phyloP scores from a whole-genome alignment of 345 rosid genomes.

The Viola odorata region DNA sequence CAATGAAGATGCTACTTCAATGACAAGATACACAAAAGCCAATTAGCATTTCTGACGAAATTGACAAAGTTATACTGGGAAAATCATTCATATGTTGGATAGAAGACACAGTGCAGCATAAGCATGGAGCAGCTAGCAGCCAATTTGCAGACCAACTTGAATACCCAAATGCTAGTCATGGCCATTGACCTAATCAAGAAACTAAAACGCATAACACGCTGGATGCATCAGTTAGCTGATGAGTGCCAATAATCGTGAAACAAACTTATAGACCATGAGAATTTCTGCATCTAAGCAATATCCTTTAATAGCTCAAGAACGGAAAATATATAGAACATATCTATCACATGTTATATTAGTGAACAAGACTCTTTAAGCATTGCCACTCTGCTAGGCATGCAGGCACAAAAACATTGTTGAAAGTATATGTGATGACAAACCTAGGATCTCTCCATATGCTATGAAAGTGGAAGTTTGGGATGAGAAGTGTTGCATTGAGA shows the following conservation, averaged over 20 bases:
- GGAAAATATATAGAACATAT: too few relatives aligned
- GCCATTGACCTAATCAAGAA: too few relatives aligned
- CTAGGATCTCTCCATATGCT: slow-evolving; percentile 99
- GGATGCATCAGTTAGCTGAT: too few relatives aligned
- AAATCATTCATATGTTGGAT: background rate
- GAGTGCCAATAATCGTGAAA: too few relatives aligned
- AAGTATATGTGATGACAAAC: slow-evolving; percentile 32
- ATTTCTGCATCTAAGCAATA: too few relatives aligned
- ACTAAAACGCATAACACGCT: too few relatives aligned
- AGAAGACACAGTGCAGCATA: background rate
- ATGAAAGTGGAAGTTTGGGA: slow-evolving; percentile 93
- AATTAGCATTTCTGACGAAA: background rate
- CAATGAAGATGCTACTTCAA: too few relatives aligned
- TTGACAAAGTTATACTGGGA: too few relatives aligned
- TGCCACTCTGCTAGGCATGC: background rate
- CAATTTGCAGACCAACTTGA: background rate
- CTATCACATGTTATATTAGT: too few relatives aligned
- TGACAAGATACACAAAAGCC: too few relatives aligned
- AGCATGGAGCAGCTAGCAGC: background rate
- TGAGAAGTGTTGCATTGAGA: slow-evolving; percentile 91
- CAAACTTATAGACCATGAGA: too few relatives aligned
- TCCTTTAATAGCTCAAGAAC: too few relatives aligned
- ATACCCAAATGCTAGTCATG: background rate
- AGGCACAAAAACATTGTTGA: background rate
- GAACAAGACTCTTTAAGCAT: background rate